Evolutionary conservation across 1,284 basidiomycete species (phyloP), one percentile per base, ranked within the genome.

Genomic region (Papiliotrema flavescens): DNA sequence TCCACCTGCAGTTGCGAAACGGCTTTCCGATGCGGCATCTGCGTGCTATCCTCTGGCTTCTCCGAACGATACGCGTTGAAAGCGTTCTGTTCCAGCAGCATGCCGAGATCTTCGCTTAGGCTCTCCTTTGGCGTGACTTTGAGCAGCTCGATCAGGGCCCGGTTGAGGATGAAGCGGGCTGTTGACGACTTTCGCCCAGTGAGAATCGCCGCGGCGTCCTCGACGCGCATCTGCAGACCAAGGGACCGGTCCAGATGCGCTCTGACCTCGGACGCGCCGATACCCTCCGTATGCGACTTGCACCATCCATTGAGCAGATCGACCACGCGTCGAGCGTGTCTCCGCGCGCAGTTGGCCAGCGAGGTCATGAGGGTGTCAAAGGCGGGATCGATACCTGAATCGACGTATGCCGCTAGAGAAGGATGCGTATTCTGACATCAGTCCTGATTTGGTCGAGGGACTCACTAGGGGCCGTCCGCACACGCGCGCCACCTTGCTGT

Each of bases 271-370:
- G 61, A 83, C 2, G 80, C 76, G 13, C 80, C 76, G 22, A 87
- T 83, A 19, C 80, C 82, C 56, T 88, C 88, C 40, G 81, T 82
- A 68, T 93, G 89, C 41, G 81, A 84, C 53, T 85, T 81, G 55
- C 89, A 82, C 94, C 94, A 98, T 20, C 87, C 84, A 79, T 88
- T 86, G 50, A 96, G 83, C 5, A 90, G 87, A 59, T 93, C 89
- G 34, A 95, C 81, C 5, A 97, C 90, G 37, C 85, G 83, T 63
- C 90, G 88, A 2, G 90, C 82, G 56, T 90, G 85, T 52, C 88
- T 89, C 56, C 87, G 85, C 1, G 90, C 90, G 53, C 95, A 86
- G 67, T 90, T 88, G 9, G 88, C 90, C 3, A 98, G 81, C 1
- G 91, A 90, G 6, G 83, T 80, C 32, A 96, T 80, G 4, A 87